Evolutionary conservation across 1,284 basidiomycete genomes (phyloP), one percentile per base, ranked within the genome.

Genomic region (Leccinum subspadiceum): DNA sequence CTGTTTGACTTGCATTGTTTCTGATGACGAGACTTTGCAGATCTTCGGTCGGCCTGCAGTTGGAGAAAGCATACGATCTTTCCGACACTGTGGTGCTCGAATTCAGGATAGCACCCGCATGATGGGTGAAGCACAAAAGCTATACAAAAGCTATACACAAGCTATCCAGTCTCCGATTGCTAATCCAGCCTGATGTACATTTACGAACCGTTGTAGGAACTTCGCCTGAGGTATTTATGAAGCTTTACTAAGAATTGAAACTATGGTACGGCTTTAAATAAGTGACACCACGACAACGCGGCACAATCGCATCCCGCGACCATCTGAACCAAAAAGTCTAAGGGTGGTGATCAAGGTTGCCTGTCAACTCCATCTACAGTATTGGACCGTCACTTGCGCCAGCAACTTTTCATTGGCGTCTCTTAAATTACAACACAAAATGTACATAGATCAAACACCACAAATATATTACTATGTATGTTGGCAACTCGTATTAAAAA

Each of bases 61-160:
- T 73, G 52, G 68, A 66, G 55, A 70, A 57, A 44, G 62, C 64
- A 29, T 71, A 73, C 37, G 70, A 71, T 58, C 65, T 71, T 55
- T 68, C 61, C 20, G 64, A 71, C 26, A 54, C 69, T 50, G 41
- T 61, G 10, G 68, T 74, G 3, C 54, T 72, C 41, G 71, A 69
- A 41, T 72, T 72, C 53, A 72, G 58, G 59, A 22, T 65, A 55
- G 62, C 44, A 44, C 9, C 41, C 41, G n/a, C 17, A 17, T 44
- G 41, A 44, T 44, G 39, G n/a, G 39, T 41, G 41, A 44, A 44
- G 41, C 41, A 44, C 9, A 12, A 20, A 44, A 17, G 5, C 41
- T 44, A 17, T 10, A 39, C 33, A 33, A 2, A 41, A 41, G 2
- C 41, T 17, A 17, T 17, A 17, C 39, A 44, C 41, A 41, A 17